Base-by-base conservation (phyloP, 2,329 filamentous ascomycete genomes). In the Hortaea sp. region DNA sequence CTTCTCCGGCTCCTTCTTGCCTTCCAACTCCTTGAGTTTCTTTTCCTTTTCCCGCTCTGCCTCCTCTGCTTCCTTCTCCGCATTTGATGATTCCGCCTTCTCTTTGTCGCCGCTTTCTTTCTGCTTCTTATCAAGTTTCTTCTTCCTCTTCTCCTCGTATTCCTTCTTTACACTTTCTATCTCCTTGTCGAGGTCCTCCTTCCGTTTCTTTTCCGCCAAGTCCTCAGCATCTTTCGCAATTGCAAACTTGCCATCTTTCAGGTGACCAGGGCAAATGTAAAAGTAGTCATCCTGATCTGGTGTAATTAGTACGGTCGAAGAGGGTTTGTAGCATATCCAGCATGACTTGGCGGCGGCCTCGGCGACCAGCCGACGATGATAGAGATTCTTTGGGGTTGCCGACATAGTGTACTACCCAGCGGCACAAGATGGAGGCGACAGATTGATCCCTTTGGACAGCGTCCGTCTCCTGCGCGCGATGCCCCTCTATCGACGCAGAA, bases 291-390 rank as follows among this genome's bases (percentile, higher is more conserved):
- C 92, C 60, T 87, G 89, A 59, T 94, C 88, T 0, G 85, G 79
- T 6, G 88, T 94, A 56, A 95, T 86, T 45, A 98, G 73, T 12
- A 97, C 90, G 54, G 84, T 94, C 5, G 82, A 80, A 49, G 83
- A 88, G 6, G 85, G 84, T 67, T 92, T 94, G 72, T 84, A 94
- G 74, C 92, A 97, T 52, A 97, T 80, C 66, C 88, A 84, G 67
- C 92, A 98, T 42, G 86, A 75, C 67, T 86, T 94, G 9, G 86
- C 77, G 1, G 84, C 77, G n/a, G 80, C 77, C 29, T 94, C 88
- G 9, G 88, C 88, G 32, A 97, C 90, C 56, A 81, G 86, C 42
- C 90, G 85, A 53, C 89, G 84, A 53, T 86, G 81, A 69, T 90
- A 97, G 29, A 85, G 67, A 61, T 97, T 97, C 38, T 60, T 59